These are phyloP conservation scores for Stachybotrys chlorohalonatus DNA, from an alignment of 2,329 filamentous ascomycete species.

Conservation along the genomic window DNA sequence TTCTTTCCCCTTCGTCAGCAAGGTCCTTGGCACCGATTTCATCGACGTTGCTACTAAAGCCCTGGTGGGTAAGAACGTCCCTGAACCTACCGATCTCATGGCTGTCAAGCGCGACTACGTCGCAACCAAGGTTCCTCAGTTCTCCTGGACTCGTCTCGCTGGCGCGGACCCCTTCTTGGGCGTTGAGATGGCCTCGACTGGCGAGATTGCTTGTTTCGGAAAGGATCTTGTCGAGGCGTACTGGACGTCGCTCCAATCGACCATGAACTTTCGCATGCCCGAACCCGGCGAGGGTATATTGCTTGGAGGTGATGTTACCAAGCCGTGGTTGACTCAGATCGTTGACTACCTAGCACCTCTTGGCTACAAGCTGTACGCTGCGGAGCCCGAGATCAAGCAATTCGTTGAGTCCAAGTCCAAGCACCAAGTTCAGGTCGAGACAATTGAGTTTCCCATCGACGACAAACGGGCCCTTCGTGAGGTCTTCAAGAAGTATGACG, in stretches of 20 bases:
- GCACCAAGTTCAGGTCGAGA: conserved; percentile 63
- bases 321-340: conserved; percentile 64
- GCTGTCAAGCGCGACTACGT: conserved; percentile 79
- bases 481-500: conserved; percentile 95
- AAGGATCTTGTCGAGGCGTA: conserved; percentile 94
- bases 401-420: conserved; percentile 68
- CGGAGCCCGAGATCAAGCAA: conserved; percentile 69
- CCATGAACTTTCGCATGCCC: conserved; percentile 98
- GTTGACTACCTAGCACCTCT: conserved; percentile 82
- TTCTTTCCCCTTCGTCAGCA: conserved; percentile 97
- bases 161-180: conserved; percentile 96
- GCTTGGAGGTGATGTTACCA: conserved; percentile 74
- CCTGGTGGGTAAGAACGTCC: conserved; percentile 76
- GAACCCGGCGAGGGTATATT: conserved; percentile 92
- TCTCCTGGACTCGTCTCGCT: conserved; percentile 96
- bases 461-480: conserved; percentile 93
- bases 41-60: conserved; percentile 93
- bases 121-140: conserved; percentile 96
- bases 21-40: conserved; percentile 94
- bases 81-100: conserved; percentile 84
- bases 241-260: conserved; percentile 92
- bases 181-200: conserved; percentile 94
- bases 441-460: conserved; percentile 93
- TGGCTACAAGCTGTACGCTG: conserved; percentile 90
- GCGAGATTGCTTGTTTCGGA: conserved; percentile 98